Conservation (phyloP, 805 yeast species). For the Brettanomyces anomalus region DNA sequence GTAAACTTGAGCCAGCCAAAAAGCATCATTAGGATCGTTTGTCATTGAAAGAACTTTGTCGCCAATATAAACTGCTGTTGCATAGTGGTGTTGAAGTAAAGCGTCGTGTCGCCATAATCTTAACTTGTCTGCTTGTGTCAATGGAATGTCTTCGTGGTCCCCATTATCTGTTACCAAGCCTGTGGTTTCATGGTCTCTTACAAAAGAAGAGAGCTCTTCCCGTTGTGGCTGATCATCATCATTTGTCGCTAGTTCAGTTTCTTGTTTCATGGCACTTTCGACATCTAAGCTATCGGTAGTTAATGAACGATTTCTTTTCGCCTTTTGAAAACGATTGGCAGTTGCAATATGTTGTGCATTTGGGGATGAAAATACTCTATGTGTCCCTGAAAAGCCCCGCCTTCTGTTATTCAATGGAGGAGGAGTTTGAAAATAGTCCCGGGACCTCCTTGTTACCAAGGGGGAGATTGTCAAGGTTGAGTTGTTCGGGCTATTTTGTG, state of each 20-base stretch:
- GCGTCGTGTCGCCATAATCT: slow-evolving; percentile 94
- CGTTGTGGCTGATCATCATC: too few relatives aligned
- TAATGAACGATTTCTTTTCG: slow-evolving; percentile 5
- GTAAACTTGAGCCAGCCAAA: slow-evolving; percentile 91
- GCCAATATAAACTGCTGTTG: slow-evolving; percentile 84
- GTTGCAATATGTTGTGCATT: slow-evolving; percentile 5
- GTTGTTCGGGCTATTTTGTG: slow-evolving; percentile 43
- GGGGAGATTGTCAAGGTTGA: slow-evolving; percentile 74
- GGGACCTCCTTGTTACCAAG: slow-evolving; percentile 31
- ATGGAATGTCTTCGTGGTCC: slow-evolving; percentile 26
- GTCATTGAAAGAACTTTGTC: slow-evolving; percentile 83
- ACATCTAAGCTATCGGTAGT: neutral
- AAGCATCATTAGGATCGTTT: slow-evolving; percentile 85
- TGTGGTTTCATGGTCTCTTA: neutral
- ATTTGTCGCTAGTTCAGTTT: too few relatives aligned
- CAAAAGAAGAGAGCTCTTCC: neutral
- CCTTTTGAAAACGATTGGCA: too few relatives aligned
- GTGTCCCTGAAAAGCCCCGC: slow-evolving; percentile 1
- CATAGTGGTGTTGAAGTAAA: slow-evolving; percentile 80
- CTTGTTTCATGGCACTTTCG: slow-evolving; percentile 3
- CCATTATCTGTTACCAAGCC: neutral
- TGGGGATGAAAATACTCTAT: slow-evolving; percentile 16
- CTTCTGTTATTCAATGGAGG: slow-evolving; percentile 10
- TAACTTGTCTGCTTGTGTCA: slow-evolving; percentile 76
- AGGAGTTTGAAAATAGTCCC: slow-evolving; percentile 28